A percentile compares a stretch with the other conserved stretches of the same genome.
These are phyloP conservation scores for Aspergillus baeticus DNA, from an alignment of 495 filamentous ascomycete genomes.

Conservation along the genomic window DNA sequence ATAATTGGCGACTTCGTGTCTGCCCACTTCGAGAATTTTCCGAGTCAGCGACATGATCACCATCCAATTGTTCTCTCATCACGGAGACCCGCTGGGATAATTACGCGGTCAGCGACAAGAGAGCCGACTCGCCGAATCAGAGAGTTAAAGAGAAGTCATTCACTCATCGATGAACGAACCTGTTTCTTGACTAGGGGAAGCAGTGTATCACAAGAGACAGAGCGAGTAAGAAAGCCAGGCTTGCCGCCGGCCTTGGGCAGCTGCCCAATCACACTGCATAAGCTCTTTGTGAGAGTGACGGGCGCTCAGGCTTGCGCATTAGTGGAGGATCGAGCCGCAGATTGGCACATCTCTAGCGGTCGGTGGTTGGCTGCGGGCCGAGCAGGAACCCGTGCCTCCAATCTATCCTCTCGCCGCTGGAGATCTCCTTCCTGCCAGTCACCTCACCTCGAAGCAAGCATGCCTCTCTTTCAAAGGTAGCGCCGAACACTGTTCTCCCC, in stretches of 20 bases:
- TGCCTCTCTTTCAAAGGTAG: not conserved
- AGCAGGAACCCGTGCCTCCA: slow-evolving; percentile 13
- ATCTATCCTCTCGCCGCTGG: slow-evolving; percentile 1
- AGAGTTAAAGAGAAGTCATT: not conserved
- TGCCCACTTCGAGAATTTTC: too few relatives aligned
- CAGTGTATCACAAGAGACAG: slow-evolving; percentile 3
- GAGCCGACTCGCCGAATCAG: not conserved
- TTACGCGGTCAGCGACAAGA: not conserved
- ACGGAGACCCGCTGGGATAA: not conserved
- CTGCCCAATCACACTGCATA: slow-evolving; percentile 11
- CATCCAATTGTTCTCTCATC: too few relatives aligned
- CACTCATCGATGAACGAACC: not conserved
- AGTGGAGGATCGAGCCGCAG: slow-evolving; percentile 12
- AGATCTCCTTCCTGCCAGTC: slow-evolving; percentile 5
- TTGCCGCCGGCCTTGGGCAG: slow-evolving; percentile 12
- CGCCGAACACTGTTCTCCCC: slow-evolving; percentile 4
- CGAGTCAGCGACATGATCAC: too few relatives aligned
- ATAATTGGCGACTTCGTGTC: too few relatives aligned
- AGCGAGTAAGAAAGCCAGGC: slow-evolving; percentile 13
- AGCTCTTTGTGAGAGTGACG: slow-evolving; percentile 11
- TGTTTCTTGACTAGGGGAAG: not conserved
- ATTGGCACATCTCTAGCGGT: slow-evolving; percentile 6
- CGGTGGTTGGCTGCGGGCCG: slow-evolving; percentile 10
- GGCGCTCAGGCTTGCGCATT: slow-evolving; percentile 13
- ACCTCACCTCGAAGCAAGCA: not conserved